Percentiles rank a stretch among this genome's conserved stretches.
These are phyloP conservation scores for Eucommia ulmoides DNA, from an alignment of 257 asterid genomes.

Conservation along the genomic window DNA sequence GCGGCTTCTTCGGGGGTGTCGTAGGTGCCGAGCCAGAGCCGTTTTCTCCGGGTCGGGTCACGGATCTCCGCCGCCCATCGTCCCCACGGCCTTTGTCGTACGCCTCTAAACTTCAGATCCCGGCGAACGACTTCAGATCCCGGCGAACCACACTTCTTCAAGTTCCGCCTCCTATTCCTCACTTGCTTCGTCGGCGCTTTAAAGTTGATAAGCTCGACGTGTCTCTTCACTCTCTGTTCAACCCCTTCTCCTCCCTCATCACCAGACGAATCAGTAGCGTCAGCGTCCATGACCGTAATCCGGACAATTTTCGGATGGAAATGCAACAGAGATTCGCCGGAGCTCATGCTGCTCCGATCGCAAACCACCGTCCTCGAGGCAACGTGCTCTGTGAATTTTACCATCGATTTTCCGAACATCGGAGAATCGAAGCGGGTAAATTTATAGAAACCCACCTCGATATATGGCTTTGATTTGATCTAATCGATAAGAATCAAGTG, in stretches of 20 bases:
- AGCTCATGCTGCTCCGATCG: no score
- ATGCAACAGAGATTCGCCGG: not conserved
- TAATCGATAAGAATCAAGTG: no score
- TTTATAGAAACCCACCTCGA: not conserved
- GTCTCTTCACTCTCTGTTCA: slow-evolving; percentile 31
- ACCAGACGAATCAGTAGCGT: no score
- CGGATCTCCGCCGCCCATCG: slow-evolving; percentile 92
- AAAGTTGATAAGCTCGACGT: slow-evolving; percentile 46
- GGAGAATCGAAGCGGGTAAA: not conserved
- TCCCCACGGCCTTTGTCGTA: slow-evolving; percentile 87
- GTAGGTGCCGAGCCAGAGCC: slow-evolving; percentile 81
- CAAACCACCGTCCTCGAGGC: no score
- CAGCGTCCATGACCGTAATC: slow-evolving; percentile 41
- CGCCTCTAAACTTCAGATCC: slow-evolving; percentile 61
- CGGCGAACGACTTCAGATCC: slow-evolving; percentile 19
- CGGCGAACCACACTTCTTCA: slow-evolving; percentile 5
- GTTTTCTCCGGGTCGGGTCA: slow-evolving; percentile 51
- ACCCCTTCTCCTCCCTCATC: slow-evolving; percentile 17
- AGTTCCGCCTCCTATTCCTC: slow-evolving; percentile 11
- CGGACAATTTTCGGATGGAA: slow-evolving; percentile 26
- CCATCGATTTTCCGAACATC: slow-evolving; percentile 12
- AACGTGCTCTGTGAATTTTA: slow-evolving; percentile 40
- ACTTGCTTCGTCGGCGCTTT: slow-evolving; percentile 3
- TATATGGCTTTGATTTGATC: no score
- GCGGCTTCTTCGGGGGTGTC: slow-evolving; percentile 97